Evolutionary conservation across 2,329 filamentous ascomycete genomes (phyloP), one percentile per base, ranked within the genome.

Genomic region (Sarocladium strictum): DNA sequence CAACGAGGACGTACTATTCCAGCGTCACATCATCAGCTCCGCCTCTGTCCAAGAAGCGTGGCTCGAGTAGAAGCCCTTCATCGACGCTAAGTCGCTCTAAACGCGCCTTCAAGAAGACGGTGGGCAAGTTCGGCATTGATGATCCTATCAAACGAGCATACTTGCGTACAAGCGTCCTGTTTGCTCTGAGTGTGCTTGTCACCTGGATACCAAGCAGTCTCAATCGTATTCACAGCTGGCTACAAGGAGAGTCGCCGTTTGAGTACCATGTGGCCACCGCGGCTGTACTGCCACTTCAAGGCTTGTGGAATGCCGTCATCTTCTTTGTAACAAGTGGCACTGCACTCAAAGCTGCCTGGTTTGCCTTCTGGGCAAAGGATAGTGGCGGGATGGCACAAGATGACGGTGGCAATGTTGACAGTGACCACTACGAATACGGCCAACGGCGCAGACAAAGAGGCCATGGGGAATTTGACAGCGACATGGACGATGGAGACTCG

Each of bases 241-340:
- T 83, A 7, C 69, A 79, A 52, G 64, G 75, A 12, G 61, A 71
- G 9, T 74, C 77, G 27, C 79, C 76, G 56, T 92, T 84, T 64
- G 79, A 77, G 11, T 80, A 90, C 52, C 86, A 88, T 64, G 78
- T 90, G 52, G 79, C 82, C 1, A 84, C 85, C 6, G 84, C 86
- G 2, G 76, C 89, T 1, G 88, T 92, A 0, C 74, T 93, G 3
- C 88, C 89, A 0, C 74, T 90, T 1, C 89, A 93, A 66, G 89
- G 89, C 1, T 80, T 90, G 29, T 92, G 89, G 87, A 93, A 93
- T 64, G 80, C 84, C 27, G 72, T 89, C 53, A 89, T 94, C 55
- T 93, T 91, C 69, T 81, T 87, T 57, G 79, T 80, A 4, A 88
- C 87, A 1, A 89, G 77, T 59, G 78, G 74, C 71, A 53, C 27